Evolutionary conservation across 179 eudicot species (phyloP).

Genomic region (Silene coronaria): DNA sequence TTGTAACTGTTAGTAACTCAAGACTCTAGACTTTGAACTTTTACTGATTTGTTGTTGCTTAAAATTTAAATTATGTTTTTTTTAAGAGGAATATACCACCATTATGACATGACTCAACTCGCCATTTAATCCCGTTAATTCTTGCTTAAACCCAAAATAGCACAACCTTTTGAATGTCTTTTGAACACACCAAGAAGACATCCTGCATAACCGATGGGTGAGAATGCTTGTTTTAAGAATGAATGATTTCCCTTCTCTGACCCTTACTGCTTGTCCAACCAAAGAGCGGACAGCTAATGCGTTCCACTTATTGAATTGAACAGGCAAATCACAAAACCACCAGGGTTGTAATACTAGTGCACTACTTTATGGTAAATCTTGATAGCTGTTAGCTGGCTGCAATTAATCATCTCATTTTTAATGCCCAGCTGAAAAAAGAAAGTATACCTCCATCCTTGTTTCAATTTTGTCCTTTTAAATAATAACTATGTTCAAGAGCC

Average conservation of each 20-base stretch:
- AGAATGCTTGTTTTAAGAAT: no score
- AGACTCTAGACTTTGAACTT: not conserved
- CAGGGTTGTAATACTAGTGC: not conserved
- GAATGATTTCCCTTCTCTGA: no score
- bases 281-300: no score
- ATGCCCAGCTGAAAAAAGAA: not conserved
- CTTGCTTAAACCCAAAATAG: not conserved
- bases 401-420: not conserved
- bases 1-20: not conserved
- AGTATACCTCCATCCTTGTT: not conserved
- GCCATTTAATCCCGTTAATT: not conserved
- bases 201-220: not conserved
- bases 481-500: not conserved
- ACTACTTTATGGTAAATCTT: not conserved
- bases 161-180: not conserved
- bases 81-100: not conserved
- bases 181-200: not conserved
- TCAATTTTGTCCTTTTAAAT: not conserved
- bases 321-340: not conserved
- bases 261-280: no score
- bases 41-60: not conserved
- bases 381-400: not conserved
- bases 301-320: no score
- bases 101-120: not conserved
- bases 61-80: not conserved